Conservation (phyloP, 2,329 filamentous ascomycete genomes). For the Ascocoryne sarcoides region DNA sequence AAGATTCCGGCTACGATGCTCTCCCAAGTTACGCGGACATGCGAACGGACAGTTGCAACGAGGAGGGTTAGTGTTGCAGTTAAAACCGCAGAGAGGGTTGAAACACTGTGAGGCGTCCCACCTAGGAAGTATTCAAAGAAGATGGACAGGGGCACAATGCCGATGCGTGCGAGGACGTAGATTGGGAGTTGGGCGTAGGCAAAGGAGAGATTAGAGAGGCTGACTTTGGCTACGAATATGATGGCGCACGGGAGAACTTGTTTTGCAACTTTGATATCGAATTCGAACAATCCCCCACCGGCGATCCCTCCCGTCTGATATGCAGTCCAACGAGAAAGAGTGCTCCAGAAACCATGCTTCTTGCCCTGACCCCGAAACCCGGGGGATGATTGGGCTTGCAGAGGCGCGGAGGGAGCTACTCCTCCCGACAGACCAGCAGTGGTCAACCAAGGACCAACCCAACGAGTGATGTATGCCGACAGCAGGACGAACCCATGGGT, state of each 20-base stretch:
- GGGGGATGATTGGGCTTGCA: conserved; percentile 22
- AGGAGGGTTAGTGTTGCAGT: conserved; percentile 42
- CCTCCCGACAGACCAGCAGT: conserved; percentile 32
- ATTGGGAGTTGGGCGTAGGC: conserved; percentile 43
- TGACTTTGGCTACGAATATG: conserved; percentile 40
- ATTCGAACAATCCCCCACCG: conserved; percentile 45
- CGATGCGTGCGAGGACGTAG: conserved; percentile 43
- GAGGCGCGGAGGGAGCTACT: conserved; percentile 36
- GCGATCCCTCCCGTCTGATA: conserved; percentile 37
- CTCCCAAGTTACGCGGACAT: conserved; percentile 41
- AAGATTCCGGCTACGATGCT: conserved; percentile 43
- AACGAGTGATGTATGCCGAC: conserved; percentile 39
- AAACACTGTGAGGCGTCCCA: conserved; percentile 37
- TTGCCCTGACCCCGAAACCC: conserved; percentile 25
- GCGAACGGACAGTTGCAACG: conserved; percentile 37
- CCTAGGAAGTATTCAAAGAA: conserved; percentile 39
- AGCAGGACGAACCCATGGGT: conserved; percentile 39
- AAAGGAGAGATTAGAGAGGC: conserved; percentile 45
- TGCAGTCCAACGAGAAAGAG: conserved; percentile 22
- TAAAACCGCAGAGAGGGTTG: conserved; percentile 40
- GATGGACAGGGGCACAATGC: conserved; percentile 40
- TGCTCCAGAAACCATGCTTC: conserved; percentile 23
- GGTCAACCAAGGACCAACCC: conserved; percentile 32
- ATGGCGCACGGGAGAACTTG: conserved; percentile 40
- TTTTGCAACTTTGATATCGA: conserved; percentile 38